These are phyloP conservation scores for Sparassis latifolia DNA, from an alignment of 1,284 basidiomycete genomes.

Conservation along the genomic window DNA sequence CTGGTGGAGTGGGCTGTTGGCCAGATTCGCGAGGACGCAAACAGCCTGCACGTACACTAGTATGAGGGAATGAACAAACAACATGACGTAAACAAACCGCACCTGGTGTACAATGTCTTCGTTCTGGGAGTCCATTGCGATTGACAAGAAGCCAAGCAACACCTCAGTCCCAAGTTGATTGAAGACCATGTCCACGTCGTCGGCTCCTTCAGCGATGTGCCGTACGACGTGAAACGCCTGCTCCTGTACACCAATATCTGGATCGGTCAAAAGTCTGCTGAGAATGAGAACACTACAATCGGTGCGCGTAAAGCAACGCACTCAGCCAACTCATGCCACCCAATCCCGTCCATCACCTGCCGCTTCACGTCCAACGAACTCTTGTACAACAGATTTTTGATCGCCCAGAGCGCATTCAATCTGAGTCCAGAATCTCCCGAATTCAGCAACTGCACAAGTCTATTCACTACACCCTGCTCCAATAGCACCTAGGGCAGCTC, in stretches of 20 bases:
- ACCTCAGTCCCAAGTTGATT: conserved; percentile 39
- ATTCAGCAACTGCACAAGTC: conserved; percentile 53
- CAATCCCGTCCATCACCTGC: conserved; percentile 56
- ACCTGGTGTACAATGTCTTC: conserved; percentile 52
- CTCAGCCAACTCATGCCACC: conserved; percentile 52
- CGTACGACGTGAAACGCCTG: conserved; percentile 58
- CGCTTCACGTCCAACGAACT: conserved; percentile 52
- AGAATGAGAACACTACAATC: neutral
- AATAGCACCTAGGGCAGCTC: conserved; percentile 44
- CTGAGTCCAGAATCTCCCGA: conserved; percentile 51
- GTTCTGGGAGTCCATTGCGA: conserved; percentile 40
- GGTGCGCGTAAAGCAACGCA: conserved; percentile 26
- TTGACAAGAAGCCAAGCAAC: conserved; percentile 38
- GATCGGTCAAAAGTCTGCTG: conserved; percentile 41
- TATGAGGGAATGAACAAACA: neutral
- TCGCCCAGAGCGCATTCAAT: conserved; percentile 71
- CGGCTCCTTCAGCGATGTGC: conserved; percentile 57
- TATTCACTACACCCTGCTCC: conserved; percentile 54
- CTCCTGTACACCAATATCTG: conserved; percentile 51
- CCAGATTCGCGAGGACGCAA: conserved; percentile 55
- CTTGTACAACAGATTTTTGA: conserved; percentile 74
- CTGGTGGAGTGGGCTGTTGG: conserved; percentile 47
- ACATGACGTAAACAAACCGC: conserved; percentile 5
- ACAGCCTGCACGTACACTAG: conserved; percentile 35
- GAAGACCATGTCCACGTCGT: conserved; percentile 55